Conservation (phyloP, 345 rosid species). For the Lumnitzera racemosa region DNA sequence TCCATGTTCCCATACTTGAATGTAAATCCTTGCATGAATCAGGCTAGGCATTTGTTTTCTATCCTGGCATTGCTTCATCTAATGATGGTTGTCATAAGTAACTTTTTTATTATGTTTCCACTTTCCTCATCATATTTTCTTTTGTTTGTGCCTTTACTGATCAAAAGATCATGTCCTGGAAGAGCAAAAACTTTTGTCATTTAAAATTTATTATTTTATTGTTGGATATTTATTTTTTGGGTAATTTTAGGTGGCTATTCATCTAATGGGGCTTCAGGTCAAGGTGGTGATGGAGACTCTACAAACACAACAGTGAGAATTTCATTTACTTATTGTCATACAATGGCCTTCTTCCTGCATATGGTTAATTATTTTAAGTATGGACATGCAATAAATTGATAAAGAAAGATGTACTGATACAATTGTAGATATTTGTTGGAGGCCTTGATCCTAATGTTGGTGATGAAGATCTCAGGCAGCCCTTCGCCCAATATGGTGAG, state of each 20-base stretch:
- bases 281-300: slow-evolving; percentile 57
- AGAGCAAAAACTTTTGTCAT: neutral
- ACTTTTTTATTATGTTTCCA: no score
- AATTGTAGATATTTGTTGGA: slow-evolving; percentile 86
- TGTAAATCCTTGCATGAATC: no score
- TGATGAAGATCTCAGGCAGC: slow-evolving; percentile 80
- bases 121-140: no score
- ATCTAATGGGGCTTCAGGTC: slow-evolving; percentile 49
- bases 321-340: slow-evolving; percentile 6
- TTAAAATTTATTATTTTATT: neutral
- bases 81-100: no score
- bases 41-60: no score
- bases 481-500: slow-evolving; percentile 78
- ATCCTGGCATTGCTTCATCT: no score
- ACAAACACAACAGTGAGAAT: slow-evolving; percentile 75
- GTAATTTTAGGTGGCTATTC: slow-evolving; percentile 47
- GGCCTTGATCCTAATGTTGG: slow-evolving; percentile 85
- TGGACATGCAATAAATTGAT: no score
- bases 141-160: no score
- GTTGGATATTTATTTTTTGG: neutral
- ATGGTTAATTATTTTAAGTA: slow-evolving; percentile 13
- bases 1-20: no score
- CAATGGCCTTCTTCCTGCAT: neutral
- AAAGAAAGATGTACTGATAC: neutral
- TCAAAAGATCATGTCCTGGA: neutral